These are phyloP conservation scores for Irpex sp. DNA, from an alignment of 1,284 basidiomycete species.

Conservation along the genomic window DNA sequence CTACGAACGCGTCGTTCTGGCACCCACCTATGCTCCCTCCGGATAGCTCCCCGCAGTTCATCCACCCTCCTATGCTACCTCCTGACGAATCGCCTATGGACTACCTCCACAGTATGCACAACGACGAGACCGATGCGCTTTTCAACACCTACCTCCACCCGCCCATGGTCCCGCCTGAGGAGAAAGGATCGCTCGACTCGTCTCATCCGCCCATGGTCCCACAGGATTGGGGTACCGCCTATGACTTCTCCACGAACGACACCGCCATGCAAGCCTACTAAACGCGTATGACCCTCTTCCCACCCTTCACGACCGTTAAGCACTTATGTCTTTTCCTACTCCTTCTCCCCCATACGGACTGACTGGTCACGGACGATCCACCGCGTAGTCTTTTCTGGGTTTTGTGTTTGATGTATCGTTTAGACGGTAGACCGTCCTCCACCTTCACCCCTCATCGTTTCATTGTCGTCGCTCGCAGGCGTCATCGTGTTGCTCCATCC, in stretches of 20 bases:
- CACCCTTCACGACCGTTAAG: neutral
- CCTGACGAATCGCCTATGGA: conserved; percentile 46
- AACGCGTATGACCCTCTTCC: neutral
- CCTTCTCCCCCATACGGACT: conserved; percentile 5
- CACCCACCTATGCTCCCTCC: conserved; percentile 68
- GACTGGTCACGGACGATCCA: conserved; percentile 7
- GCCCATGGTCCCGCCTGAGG: conserved; percentile 44
- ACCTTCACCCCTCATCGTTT: neutral
- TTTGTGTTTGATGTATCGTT: conserved; percentile 3
- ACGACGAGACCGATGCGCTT: conserved; percentile 39
- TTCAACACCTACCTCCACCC: conserved; percentile 55
- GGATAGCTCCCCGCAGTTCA: conserved; percentile 45
- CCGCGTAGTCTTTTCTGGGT: conserved; percentile 9
- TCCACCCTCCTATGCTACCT: conserved; percentile 61
- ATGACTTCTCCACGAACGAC: conserved; percentile 25
- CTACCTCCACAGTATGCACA: conserved; percentile 40
- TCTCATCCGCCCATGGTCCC: conserved; percentile 38
- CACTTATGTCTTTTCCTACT: neutral
- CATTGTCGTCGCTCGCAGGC: conserved; percentile 5
- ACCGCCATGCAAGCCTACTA: conserved; percentile 27
- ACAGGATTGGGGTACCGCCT: conserved; percentile 28
- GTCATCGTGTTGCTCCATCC: neutral
- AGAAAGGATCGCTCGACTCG: conserved; percentile 29
- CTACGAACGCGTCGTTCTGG: conserved; percentile 57
- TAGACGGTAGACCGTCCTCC: conserved; percentile 13